Conservation (phyloP, 176 grass and related monocot species). For the Phoenix dactylifera region DNA sequence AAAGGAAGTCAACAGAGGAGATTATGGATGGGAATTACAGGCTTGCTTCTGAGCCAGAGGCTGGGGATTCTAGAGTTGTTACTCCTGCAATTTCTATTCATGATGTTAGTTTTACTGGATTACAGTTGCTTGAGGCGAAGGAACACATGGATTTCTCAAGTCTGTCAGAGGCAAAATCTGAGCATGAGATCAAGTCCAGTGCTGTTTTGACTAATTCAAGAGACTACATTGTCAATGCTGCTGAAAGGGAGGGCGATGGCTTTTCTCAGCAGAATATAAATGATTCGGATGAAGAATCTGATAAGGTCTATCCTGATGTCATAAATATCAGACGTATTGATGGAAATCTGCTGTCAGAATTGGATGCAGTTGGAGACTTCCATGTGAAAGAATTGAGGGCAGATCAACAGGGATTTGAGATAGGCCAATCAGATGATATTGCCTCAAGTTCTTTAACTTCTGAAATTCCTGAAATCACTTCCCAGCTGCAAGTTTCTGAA, state of each 20-base stretch:
- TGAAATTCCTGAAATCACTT: slow-evolving; percentile 1
- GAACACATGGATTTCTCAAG: slow-evolving; percentile 24
- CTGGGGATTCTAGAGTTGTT: slow-evolving; percentile 14
- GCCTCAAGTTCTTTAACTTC: slow-evolving; percentile 11
- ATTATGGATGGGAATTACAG: background rate
- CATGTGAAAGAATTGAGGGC: slow-evolving; percentile 33
- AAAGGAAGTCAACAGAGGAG: background rate
- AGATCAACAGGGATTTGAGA: slow-evolving; percentile 21
- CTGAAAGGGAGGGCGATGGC: slow-evolving; percentile 4
- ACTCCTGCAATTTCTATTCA: slow-evolving; percentile 15
- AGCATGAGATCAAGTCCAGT: slow-evolving; percentile 19
- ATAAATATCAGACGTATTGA: slow-evolving; percentile 47
- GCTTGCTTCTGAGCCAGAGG: background rate
- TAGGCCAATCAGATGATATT: slow-evolving; percentile 21
- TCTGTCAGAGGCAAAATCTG: slow-evolving; percentile 19
- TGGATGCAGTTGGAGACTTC: slow-evolving; percentile 69
- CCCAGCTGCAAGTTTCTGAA: too few relatives aligned
- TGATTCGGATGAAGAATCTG: slow-evolving; percentile 66
- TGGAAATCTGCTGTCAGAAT: slow-evolving; percentile 57
- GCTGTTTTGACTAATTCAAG: slow-evolving; percentile 15
- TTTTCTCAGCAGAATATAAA: slow-evolving; percentile 25
- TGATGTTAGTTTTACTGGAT: slow-evolving; percentile 20
- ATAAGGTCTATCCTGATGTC: slow-evolving; percentile 60
- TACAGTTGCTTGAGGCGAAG: slow-evolving; percentile 18
- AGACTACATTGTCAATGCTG: background rate